Base-by-base conservation (phyloP, 495 filamentous ascomycete genomes). In the Hypoxylon subgilvum region DNA sequence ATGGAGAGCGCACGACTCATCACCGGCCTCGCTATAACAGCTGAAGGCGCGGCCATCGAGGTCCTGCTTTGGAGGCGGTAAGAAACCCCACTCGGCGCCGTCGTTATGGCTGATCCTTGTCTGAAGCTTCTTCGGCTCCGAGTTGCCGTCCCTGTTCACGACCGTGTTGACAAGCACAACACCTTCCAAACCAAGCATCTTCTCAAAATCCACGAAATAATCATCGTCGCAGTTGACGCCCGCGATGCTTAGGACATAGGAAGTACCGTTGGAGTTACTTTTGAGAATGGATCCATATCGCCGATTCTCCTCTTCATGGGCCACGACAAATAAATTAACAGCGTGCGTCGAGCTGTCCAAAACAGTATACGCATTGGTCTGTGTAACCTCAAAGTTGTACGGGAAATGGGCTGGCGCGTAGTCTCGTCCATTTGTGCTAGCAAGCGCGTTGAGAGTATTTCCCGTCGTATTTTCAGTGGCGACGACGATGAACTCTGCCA, bases 181-280 rank as follows among this genome's bases (percentile, higher is more conserved):
- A 22, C 94, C 94, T 69, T 97, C 92, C 23, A 97, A 79, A 4
- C 89, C 90, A 19, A 86, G 83, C 82, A 96, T 90, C 77, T 96
- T 96, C 69, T 99, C 94, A 68, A 96, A 99, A 70, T 99, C 94
- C 31, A 94, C 91, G 68, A 87, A 96, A 34, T 88, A 92, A 0
- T 44, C 57, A 2, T 78, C 72, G 61, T 96, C 84, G 48, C 88
- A 81, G 71, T 96, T 96, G 62, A 97, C 88, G 0, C 80, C 82
- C 40, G 81, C 74, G 6, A 93, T 74, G 70, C 88, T 92, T 42
- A 92, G 75, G 16, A 95, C 89, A 62, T 97, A 99, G 2, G 88
- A 92, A 0, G 94, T 97, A 30, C 94, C 94, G 67, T 97, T 97
- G 64, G 90, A 96, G 74, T 99, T 99, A 63, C 91, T 96, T 81